Conservation (phyloP, 1,284 basidiomycete species). For the Papiliotrema terrestris region DNA sequence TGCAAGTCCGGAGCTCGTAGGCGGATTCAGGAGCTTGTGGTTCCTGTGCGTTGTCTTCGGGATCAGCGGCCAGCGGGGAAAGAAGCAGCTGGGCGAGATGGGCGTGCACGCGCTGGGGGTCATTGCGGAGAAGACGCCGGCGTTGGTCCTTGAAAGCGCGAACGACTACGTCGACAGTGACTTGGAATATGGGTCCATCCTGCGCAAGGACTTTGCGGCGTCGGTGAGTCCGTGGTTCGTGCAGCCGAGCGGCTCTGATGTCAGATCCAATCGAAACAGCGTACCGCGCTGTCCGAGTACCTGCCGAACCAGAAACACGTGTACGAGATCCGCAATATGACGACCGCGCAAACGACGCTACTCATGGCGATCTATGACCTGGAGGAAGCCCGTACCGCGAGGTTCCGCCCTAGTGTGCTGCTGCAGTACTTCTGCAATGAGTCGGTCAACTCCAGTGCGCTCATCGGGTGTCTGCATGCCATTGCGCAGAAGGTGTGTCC, state of each 20-base stretch:
- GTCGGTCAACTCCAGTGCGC: slow-evolving; percentile 69
- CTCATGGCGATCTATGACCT: slow-evolving; percentile 83
- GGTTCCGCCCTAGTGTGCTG: slow-evolving; percentile 75
- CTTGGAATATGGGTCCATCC: slow-evolving; percentile 88
- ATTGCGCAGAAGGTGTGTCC: slow-evolving; percentile 73
- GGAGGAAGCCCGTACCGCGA: slow-evolving; percentile 78
- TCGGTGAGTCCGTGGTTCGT: slow-evolving; percentile 55
- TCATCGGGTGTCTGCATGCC: slow-evolving; percentile 71
- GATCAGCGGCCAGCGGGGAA: slow-evolving; percentile 68
- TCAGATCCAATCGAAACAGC: slow-evolving; percentile 67
- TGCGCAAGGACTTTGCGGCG: slow-evolving; percentile 80
- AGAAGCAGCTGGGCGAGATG: slow-evolving; percentile 35
- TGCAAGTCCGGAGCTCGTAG: slow-evolving; percentile 63
- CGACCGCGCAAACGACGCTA: slow-evolving; percentile 82
- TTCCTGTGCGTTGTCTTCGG: slow-evolving; percentile 67
- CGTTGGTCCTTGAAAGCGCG: slow-evolving; percentile 75
- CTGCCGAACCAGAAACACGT: slow-evolving; percentile 62
- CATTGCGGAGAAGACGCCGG: slow-evolving; percentile 84
- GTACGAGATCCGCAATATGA: slow-evolving; percentile 70
- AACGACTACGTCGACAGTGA: slow-evolving; percentile 84
- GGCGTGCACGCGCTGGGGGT: slow-evolving; percentile 71
- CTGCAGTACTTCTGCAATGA: slow-evolving; percentile 87
- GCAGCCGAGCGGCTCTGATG: neutral
- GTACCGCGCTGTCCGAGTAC: slow-evolving; percentile 61
- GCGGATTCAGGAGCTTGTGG: slow-evolving; percentile 91